These are phyloP conservation scores for Prunus fruticosa DNA, from an alignment of 306 rosid species.

Conservation along the genomic window DNA sequence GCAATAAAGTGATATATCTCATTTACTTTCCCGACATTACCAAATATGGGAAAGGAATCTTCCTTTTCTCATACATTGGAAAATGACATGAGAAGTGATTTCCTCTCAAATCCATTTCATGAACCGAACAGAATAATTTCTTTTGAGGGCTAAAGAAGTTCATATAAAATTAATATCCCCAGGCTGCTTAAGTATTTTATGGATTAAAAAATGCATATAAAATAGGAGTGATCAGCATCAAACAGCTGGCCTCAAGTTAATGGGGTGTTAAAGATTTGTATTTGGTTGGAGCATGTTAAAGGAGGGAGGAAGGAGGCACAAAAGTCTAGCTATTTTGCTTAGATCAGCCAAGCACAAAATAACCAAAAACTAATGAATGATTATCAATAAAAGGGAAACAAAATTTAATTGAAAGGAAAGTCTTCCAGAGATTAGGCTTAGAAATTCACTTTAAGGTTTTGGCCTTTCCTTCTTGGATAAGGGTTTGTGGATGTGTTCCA, in stretches of 20 bases:
- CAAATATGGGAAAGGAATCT: accelerated
- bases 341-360: constrained; percentile 38
- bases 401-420: constrained; percentile 9
- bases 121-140: neutral
- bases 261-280: constrained; percentile 18
- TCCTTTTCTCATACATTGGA: no score
- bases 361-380: constrained; percentile 6
- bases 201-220: neutral
- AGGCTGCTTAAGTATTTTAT: neutral
- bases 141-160: neutral
- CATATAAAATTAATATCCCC: neutral
- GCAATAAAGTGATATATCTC: no score
- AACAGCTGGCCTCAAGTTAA: constrained; percentile 5
- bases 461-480: constrained; percentile 21
- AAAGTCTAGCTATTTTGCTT: constrained; percentile 21
- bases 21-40: no score
- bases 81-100: no score
- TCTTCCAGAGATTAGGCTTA: constrained; percentile 8
- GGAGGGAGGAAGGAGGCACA: neutral
- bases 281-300: constrained; percentile 23
- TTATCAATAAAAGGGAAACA: neutral
- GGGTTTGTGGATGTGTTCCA: no score
- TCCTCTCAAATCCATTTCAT: no score
- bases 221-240: neutral
- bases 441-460: constrained; percentile 15